Conservation (phyloP, 2,329 filamentous ascomycete species). For the Pestalotiopsis sp. region DNA sequence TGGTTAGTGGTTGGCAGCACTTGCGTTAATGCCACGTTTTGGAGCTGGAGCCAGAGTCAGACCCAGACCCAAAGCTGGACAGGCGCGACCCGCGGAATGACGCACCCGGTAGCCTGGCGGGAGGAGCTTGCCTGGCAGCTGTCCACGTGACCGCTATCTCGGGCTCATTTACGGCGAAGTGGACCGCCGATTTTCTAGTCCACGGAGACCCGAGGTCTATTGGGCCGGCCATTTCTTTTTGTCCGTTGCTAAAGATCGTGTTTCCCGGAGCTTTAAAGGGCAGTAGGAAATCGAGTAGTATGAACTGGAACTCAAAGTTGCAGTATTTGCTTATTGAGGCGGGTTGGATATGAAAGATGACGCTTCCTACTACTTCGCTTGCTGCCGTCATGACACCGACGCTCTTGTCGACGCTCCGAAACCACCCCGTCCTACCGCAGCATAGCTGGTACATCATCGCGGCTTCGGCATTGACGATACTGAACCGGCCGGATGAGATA, state of each 20-base stretch:
- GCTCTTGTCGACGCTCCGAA: conserved; percentile 43
- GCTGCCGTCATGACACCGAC: conserved; percentile 39
- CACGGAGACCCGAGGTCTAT: neutral
- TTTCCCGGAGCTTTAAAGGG: neutral
- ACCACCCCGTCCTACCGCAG: conserved; percentile 42
- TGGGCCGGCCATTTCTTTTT: neutral
- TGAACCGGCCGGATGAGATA: conserved; percentile 54
- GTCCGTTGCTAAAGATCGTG: neutral
- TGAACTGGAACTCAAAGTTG: neutral
- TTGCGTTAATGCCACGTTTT: conserved; percentile 25
- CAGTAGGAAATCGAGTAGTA: neutral
- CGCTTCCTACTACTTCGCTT: neutral
- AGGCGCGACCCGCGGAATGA: neutral
- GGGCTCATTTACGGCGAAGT: conserved; percentile 1
- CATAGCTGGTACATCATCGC: conserved; percentile 53
- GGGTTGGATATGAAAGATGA: neutral
- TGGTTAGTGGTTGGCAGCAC: neutral
- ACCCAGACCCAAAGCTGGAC: too few species aligned
- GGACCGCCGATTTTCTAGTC: neutral
- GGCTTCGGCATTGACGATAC: conserved; percentile 45
- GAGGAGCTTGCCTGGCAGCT: neutral
- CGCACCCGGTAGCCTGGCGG: neutral
- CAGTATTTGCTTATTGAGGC: neutral
- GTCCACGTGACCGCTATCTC: conserved; percentile 8
- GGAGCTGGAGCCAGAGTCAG: conserved; percentile 1